These are phyloP conservation scores for Theobroma grandiflorum DNA, from an alignment of 441 rosid species.

Conservation along the genomic window DNA sequence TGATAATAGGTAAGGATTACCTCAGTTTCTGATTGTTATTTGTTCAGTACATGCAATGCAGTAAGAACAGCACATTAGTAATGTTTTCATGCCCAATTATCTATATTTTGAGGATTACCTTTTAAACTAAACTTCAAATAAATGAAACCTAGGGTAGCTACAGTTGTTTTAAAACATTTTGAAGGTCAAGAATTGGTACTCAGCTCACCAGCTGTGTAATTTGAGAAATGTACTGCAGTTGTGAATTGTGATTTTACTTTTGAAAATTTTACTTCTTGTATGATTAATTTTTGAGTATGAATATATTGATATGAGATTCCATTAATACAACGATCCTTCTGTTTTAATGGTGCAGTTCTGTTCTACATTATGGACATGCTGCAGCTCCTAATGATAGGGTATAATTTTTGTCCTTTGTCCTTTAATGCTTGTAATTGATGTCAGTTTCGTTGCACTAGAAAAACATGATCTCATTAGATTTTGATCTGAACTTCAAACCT, in stretches of 20 bases:
- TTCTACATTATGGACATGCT: constrained; percentile 97
- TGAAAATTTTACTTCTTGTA: constrained; percentile 5
- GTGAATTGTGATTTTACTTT: not conserved
- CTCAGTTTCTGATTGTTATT: not conserved
- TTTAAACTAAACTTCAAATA: not conserved
- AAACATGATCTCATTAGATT: not conserved
- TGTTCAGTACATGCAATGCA: not conserved
- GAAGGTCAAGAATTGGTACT: not conserved
- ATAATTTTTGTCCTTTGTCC: constrained; percentile 28
- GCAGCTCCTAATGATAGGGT: constrained; percentile 99
- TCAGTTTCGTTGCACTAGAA: constrained; percentile 1
- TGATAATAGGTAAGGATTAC: constrained; percentile 70
- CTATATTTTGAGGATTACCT: not conserved
- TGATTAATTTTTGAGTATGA: constrained; percentile 15
- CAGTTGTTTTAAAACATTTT: constrained; percentile 9
- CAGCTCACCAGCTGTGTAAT: not conserved
- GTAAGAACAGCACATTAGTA: not conserved
- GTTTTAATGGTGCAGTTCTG: constrained; percentile 64
- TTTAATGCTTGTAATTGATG: not conserved
- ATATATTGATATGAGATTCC: constrained; percentile 14
- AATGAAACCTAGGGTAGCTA: not conserved
- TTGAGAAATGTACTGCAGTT: not conserved
- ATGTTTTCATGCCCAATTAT: not conserved
- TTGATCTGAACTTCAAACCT: not conserved
- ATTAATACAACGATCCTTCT: constrained; percentile 18